Evolutionary conservation across 2,329 filamentous ascomycete species (phyloP).

Genomic region (Scopulariopsis brevicaulis): DNA sequence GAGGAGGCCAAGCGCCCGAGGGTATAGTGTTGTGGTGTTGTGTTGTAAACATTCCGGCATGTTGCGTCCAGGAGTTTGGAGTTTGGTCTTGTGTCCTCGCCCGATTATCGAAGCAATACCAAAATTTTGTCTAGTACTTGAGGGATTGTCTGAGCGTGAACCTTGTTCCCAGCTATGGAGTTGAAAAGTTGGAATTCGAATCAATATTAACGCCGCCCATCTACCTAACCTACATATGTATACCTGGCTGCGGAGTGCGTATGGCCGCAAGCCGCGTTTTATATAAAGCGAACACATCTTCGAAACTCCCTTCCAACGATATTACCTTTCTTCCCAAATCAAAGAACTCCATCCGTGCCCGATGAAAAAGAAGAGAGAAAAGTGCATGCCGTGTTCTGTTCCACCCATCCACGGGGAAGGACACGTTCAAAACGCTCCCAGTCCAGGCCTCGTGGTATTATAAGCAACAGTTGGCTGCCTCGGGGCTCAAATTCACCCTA

Average conservation of each 20-base stretch:
- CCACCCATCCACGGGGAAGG: too few relatives aligned
- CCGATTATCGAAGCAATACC: background rate
- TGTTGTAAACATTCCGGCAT: background rate
- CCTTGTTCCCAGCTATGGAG: background rate
- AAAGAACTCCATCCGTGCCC: background rate
- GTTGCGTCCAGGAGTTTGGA: background rate
- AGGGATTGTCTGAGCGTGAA: background rate
- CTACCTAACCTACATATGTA: background rate
- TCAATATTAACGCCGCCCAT: background rate
- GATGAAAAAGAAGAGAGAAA: too few relatives aligned
- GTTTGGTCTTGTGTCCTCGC: background rate
- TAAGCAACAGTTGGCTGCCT: background rate
- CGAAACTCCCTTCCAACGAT: background rate
- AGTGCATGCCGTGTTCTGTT: too few relatives aligned
- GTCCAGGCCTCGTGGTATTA: background rate
- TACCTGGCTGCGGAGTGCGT: background rate
- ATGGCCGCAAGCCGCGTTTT: background rate
- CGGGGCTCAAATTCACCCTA: background rate
- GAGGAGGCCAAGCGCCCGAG: conserved; percentile 8
- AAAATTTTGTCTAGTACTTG: background rate
- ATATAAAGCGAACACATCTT: background rate
- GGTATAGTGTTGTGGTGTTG: conserved; percentile 1
- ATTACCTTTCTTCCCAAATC: background rate
- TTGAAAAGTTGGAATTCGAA: background rate
- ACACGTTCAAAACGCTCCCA: too few relatives aligned